Conservation (phyloP, 371 early-diverging fungal genomes). For the Zychaea mexicana region DNA sequence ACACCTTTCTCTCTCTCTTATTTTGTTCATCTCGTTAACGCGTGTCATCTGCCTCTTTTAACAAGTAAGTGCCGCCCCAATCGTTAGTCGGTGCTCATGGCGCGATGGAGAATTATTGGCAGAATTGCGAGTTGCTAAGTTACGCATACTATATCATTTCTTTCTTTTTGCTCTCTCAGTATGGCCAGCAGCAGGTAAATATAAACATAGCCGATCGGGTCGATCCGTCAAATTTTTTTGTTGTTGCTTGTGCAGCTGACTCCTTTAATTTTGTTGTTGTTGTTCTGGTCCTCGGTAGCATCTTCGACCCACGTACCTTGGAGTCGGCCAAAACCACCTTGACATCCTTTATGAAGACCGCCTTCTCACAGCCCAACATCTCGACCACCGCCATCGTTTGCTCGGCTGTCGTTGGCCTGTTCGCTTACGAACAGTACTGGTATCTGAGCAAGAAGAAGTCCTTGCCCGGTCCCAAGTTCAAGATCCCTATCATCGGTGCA, state of each 20-base stretch:
- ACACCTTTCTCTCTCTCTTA: not conserved
- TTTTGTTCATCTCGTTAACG: not conserved
- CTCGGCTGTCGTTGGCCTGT: conserved; percentile 46
- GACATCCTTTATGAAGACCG: conserved; percentile 35
- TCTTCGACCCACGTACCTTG: conserved; percentile 48
- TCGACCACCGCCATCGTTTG: conserved; percentile 46
- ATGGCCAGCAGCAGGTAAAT: not conserved
- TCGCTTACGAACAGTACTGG: conserved; percentile 54
- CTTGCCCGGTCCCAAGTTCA: conserved; percentile 51
- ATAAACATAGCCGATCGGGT: not conserved
- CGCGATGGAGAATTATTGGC: conserved; percentile 1
- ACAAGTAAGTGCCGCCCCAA: not conserved
- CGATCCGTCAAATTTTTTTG: not conserved
- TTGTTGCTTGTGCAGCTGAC: no score
- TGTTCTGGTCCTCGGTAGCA: conserved; percentile 16
- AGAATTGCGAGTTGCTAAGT: not conserved
- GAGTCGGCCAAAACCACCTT: conserved; percentile 47
- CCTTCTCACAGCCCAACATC: conserved; percentile 30
- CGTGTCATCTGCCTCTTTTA: conserved; percentile 1
- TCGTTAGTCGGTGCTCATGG: not conserved
- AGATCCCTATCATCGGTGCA: conserved; percentile 57
- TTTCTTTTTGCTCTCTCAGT: not conserved
- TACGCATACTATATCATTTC: not conserved
- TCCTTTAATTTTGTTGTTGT: no score
- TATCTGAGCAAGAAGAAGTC: conserved; percentile 53